phyloP scores from a whole-genome alignment of 192 early-diverging fungal species.

The Podila epicladia region DNA sequence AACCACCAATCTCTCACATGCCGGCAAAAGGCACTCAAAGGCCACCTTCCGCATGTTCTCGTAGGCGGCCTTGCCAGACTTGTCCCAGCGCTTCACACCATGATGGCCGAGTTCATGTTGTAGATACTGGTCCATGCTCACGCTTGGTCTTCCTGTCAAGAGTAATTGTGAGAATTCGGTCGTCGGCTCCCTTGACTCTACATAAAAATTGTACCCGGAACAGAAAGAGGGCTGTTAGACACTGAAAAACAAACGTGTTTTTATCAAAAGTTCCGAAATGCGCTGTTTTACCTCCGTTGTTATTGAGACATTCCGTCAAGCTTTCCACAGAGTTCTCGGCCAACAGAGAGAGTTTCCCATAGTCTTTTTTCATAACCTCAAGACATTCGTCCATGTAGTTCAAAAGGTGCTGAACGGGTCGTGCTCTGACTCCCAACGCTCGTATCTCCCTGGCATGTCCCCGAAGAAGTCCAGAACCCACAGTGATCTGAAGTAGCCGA shows the following conservation, averaged over 20 bases:
- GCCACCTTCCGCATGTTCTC: constrained; percentile 29
- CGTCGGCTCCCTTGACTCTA: constrained; percentile 20
- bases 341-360: constrained; percentile 17
- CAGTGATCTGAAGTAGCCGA: constrained; percentile 15
- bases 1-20: constrained; percentile 31
- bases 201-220: not conserved
- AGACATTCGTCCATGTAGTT: constrained; percentile 20
- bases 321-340: constrained; percentile 21
- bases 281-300: constrained; percentile 18
- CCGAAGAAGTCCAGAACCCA: constrained; percentile 8
- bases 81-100: constrained; percentile 32
- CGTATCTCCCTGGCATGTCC: constrained; percentile 25
- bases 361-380: constrained; percentile 26
- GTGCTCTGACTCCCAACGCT: constrained; percentile 11
- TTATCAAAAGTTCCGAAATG: not conserved
- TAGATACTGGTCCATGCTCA: constrained; percentile 24
- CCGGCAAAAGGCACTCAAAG: constrained; percentile 37
- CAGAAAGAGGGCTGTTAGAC: not conserved
- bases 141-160: constrained; percentile 21
- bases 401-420: constrained; percentile 17
- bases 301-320: constrained; percentile 4
- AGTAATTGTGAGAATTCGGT: constrained; percentile 35
- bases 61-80: constrained; percentile 23
- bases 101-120: constrained; percentile 34
- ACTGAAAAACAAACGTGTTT: not conserved